A percentile compares a stretch with the other conserved stretches of the same genome.
phyloP scores from a whole-genome alignment of 306 rosid species.

The Corylus heterophylla region DNA sequence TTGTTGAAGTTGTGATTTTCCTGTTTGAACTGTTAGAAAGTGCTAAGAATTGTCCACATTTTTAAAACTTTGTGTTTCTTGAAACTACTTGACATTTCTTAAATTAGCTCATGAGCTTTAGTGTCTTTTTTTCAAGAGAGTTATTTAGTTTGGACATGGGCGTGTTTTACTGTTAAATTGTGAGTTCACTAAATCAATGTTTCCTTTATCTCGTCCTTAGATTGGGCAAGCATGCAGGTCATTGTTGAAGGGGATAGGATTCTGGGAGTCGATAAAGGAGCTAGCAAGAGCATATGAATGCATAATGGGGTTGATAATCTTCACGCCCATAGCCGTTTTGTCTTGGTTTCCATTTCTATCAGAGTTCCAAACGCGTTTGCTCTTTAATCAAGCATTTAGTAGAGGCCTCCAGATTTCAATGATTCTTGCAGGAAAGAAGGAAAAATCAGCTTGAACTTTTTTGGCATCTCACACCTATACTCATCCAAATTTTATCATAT shows the following conservation, averaged over 20 bases:
- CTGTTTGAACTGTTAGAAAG: neutral
- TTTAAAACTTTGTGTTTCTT: neutral
- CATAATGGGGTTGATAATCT: conserved; percentile 74
- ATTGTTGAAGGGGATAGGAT: conserved; percentile 50
- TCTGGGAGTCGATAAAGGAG: conserved; percentile 86
- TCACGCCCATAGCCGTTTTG: conserved; percentile 78
- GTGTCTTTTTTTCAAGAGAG: neutral
- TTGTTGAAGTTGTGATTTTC: too few species aligned
- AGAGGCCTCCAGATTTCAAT: conserved; percentile 94
- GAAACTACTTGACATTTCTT: neutral
- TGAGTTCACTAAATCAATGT: neutral
- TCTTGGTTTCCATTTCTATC: conserved; percentile 94
- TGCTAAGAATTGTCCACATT: neutral
- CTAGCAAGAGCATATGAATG: conserved; percentile 88
- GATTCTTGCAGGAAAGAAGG: conserved; percentile 83
- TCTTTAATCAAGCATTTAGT: conserved; percentile 95
- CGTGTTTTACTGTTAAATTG: neutral
- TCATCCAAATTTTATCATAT: neutral
- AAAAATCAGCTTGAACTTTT: conserved; percentile 8
- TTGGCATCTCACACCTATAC: neutral
- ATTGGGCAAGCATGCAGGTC: conserved; percentile 81
- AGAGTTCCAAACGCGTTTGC: conserved; percentile 88
- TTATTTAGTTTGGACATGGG: neutral
- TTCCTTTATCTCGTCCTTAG: conserved; percentile 29
- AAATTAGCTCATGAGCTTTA: neutral